A percentile compares a stretch with the other conserved stretches of the same genome.
phyloP scores from a whole-genome alignment of 371 early-diverging fungal species.

The Rhizopus stolonifer region DNA sequence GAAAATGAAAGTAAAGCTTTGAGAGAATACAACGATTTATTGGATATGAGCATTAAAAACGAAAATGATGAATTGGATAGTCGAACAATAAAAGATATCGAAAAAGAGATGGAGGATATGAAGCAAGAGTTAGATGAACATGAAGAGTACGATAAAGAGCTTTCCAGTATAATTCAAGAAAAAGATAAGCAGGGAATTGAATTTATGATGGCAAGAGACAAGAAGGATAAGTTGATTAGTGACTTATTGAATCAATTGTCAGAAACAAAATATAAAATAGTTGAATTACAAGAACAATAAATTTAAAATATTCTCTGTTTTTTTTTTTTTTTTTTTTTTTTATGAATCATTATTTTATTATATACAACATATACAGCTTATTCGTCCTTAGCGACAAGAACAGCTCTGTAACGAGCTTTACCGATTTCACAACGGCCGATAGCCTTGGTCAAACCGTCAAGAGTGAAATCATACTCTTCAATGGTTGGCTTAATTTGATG shows the following conservation, averaged over 20 bases:
- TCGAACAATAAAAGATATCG: not conserved
- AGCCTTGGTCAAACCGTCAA: slow-evolving; percentile 30
- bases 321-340: not conserved
- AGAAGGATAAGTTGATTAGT: slow-evolving; percentile 15
- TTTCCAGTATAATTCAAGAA: not conserved
- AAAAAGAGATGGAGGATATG: not conserved
- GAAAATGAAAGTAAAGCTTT: not conserved
- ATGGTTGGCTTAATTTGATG: slow-evolving; percentile 52
- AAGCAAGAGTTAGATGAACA: not conserved
- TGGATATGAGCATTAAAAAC: not conserved
- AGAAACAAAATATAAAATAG: slow-evolving; percentile 10
- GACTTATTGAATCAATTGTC: slow-evolving; percentile 17
- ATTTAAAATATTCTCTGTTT: not conserved
- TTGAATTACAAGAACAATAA: slow-evolving; percentile 8
- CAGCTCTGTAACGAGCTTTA: slow-evolving; percentile 39
- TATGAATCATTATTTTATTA: not conserved
- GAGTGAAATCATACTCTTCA: slow-evolving; percentile 40
- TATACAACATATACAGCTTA: not conserved
- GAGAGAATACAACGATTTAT: not conserved
- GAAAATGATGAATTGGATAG: too few relatives aligned
- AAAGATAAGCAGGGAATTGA: not conserved
- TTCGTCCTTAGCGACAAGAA: slow-evolving; percentile 31
- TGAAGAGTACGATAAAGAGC: slow-evolving; percentile 1
- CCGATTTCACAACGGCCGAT: slow-evolving; percentile 26
- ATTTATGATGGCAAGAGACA: not conserved